phyloP scores from a whole-genome alignment of 2,329 filamentous ascomycete genomes.

The Xylaria sp. region DNA sequence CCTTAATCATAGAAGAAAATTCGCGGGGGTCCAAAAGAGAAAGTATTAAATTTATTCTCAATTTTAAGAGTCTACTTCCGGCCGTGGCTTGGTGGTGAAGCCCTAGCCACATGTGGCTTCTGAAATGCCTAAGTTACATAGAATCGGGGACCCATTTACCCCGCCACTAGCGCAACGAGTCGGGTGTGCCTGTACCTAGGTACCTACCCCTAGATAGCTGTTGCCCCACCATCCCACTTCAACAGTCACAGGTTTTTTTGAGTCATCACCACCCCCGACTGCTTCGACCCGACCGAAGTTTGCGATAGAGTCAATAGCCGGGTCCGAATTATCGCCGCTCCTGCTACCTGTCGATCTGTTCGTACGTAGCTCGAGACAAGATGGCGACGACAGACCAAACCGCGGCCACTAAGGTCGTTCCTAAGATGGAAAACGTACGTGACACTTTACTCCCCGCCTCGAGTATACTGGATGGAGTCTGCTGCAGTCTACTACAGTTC shows the following conservation, averaged over 20 bases:
- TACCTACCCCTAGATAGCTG: background rate
- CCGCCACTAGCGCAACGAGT: too few species aligned
- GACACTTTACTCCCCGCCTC: too few species aligned
- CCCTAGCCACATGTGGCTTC: too few species aligned
- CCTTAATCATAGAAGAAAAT: too few species aligned
- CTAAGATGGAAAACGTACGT: slow-evolving; percentile 38
- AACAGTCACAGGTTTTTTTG: slow-evolving; percentile 34
- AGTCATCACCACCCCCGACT: slow-evolving; percentile 14
- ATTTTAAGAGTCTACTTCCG: too few species aligned
- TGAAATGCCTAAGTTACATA: too few species aligned
- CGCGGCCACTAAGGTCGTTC: slow-evolving; percentile 29
- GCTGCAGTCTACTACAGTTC: too few species aligned
- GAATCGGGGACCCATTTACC: too few species aligned
- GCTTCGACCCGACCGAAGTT: background rate
- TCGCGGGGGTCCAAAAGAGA: too few species aligned
- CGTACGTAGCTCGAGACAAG: slow-evolving; percentile 5
- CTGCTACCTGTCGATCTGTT: slow-evolving; percentile 2
- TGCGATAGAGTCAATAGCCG: background rate
- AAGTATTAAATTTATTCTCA: too few species aligned
- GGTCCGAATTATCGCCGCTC: background rate
- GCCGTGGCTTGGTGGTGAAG: too few species aligned
- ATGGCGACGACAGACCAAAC: slow-evolving; percentile 33
- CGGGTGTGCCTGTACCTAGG: background rate
- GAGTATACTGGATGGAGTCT: too few species aligned
- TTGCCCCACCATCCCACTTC: slow-evolving; percentile 39